Evolutionary conservation across 2,329 filamentous ascomycete species (phyloP), one percentile per base, ranked within the genome.

Genomic region (Leptosphaerulina australis): DNA sequence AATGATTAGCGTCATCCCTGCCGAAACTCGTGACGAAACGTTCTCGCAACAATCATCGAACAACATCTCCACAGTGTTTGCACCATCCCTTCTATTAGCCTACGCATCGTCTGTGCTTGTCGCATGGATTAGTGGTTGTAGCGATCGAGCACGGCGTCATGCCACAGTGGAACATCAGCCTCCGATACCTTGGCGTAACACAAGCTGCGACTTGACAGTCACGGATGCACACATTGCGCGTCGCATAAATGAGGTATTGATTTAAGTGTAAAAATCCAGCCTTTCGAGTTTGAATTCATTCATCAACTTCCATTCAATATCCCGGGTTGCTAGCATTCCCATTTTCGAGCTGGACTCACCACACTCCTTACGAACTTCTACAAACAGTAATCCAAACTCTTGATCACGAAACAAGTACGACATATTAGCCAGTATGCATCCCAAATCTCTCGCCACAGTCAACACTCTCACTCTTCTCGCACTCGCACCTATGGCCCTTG

Each of bases 31-130:
- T 44, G 49, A 33, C 52, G 55, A 59, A 58, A 58, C 55, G 31
- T 25, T 41, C 37, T 51, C 50, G 47, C 59, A 55, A 63, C 60
- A 41, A 52, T 53, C 31, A 36, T 62, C 55, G 46, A 63, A 63
- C 58, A 60, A 24, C 35, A 30, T 35, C 36, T 58, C 59, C 56
- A 25, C 48, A 37, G 10, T 17, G 36, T 49, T 39, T 45, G 47
- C 50, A 45, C 25, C 45, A 46, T 34, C 26, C 18, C 20, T 22
- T 26, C 14, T 5, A 10, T 12, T 25, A 8, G 12, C 24, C 2
- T n/a, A 40, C 34, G 24, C 48, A 34, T 26, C 7, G 21, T 18
- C 14, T 15, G 21, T 5, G 18, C 5, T 14, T 21, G 14, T 26
- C 35, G 38, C 14, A 5, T 18, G 1, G 18, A 31, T 8, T 14